phyloP scores from a whole-genome alignment of 73 alveolate genomes.

The Symbiodinium natans region DNA sequence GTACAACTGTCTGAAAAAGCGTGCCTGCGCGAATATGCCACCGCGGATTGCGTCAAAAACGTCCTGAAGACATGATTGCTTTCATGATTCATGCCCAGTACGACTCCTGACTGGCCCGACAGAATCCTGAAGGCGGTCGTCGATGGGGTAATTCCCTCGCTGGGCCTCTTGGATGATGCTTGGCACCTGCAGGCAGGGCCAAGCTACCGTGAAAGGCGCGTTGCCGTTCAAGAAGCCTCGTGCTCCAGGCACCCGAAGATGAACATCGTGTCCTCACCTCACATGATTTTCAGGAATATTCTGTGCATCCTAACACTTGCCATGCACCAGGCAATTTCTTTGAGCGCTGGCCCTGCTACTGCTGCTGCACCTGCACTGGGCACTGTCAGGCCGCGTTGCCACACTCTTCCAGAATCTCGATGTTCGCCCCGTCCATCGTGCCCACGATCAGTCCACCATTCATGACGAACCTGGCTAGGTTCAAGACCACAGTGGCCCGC shows the following conservation, averaged over 20 bases:
- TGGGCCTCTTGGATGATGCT: constrained; percentile 70
- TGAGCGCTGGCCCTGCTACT: no score
- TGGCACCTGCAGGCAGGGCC: constrained; percentile 32
- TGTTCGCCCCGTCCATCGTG: constrained; percentile 99
- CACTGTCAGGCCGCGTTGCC: constrained; percentile 94
- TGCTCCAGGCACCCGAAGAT: constrained; percentile 96
- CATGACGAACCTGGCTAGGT: constrained; percentile 98
- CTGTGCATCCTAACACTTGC: neutral
- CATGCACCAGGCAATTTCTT: neutral
- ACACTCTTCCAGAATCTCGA: constrained; percentile 99
- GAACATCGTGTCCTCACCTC: constrained; percentile 94
- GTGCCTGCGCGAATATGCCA: constrained; percentile 58
- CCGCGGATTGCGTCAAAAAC: constrained; percentile 80
- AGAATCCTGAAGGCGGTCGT: constrained; percentile 70
- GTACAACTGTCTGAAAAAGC: neutral
- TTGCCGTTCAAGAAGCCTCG: constrained; percentile 6
- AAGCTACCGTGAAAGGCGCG: neutral
- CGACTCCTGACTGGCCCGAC: no score
- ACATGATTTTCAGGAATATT: no score
- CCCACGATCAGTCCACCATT: constrained; percentile 99
- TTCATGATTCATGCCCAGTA: no score
- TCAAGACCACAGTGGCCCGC: no score
- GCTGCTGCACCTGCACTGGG: neutral
- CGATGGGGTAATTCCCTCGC: constrained; percentile 92
- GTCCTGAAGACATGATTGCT: neutral